phyloP scores from a whole-genome alignment of 768 basidiomycete species.

The Tylopilus subfusipes region DNA sequence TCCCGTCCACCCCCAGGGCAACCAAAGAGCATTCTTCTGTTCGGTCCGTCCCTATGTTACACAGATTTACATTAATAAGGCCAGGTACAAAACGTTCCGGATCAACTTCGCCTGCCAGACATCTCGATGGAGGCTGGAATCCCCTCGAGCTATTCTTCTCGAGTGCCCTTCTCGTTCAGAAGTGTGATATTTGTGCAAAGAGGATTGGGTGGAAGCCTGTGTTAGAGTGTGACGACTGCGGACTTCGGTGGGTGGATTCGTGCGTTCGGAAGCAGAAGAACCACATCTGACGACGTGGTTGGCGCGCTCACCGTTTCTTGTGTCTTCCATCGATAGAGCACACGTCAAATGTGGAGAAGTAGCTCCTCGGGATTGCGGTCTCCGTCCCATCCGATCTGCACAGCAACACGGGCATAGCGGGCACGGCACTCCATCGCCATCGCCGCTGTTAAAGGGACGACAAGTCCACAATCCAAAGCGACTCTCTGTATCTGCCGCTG shows the following conservation, averaged over 20 bases:
- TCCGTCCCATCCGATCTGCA: conserved; percentile 38
- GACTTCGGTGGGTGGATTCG: conserved; percentile 50
- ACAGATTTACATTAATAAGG: conserved; percentile 84
- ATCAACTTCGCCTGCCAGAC: conserved; percentile 28
- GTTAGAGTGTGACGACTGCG: conserved; percentile 87
- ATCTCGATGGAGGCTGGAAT: conserved; percentile 53
- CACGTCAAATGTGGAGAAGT: conserved; percentile 85
- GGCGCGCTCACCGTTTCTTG: background rate
- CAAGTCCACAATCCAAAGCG: conserved; percentile 27
- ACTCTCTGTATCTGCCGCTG: conserved; percentile 21
- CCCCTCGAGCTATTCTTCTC: conserved; percentile 78
- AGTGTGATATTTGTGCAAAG: conserved; percentile 81
- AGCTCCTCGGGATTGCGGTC: conserved; percentile 75
- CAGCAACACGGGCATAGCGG: conserved; percentile 26
- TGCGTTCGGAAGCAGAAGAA: conserved; percentile 8
- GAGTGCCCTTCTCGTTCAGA: conserved; percentile 64
- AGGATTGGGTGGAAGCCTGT: conserved; percentile 83
- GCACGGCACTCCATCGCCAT: conserved; percentile 14
- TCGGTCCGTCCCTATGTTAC: conserved; percentile 55
- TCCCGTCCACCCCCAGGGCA: conserved; percentile 55
- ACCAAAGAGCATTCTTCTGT: conserved; percentile 78
- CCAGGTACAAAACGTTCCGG: conserved; percentile 61
- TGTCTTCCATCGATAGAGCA: conserved; percentile 44
- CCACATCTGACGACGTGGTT: conserved; percentile 17
- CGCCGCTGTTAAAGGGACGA: conserved; percentile 28